phyloP scores from a whole-genome alignment of 768 basidiomycete species.

The Tephrocybe rancida region DNA sequence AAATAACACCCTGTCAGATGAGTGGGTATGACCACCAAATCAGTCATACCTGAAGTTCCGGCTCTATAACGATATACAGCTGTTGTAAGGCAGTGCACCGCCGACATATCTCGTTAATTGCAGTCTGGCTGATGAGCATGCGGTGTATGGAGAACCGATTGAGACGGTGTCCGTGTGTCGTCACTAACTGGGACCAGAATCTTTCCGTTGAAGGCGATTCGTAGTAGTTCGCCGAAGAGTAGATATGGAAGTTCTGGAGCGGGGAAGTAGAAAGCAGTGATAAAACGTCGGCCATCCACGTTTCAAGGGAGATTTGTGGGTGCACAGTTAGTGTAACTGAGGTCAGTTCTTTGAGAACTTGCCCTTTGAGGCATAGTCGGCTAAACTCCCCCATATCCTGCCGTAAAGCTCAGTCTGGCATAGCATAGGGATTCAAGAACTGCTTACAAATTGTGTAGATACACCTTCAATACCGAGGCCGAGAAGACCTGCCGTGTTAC shows the following conservation, averaged over 20 bases:
- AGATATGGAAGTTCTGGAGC: conserved; percentile 64
- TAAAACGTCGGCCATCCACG: conserved; percentile 41
- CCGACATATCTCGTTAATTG: conserved; percentile 55
- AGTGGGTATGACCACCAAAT: background rate
- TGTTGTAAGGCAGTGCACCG: conserved; percentile 58
- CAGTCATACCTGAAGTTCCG: conserved; percentile 43
- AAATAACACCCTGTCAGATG: background rate
- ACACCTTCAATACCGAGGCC: conserved; percentile 65
- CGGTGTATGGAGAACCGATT: conserved; percentile 64
- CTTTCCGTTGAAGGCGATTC: conserved; percentile 41
- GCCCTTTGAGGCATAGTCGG: conserved; percentile 31
- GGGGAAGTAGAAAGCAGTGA: conserved; percentile 29
- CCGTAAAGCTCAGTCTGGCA: background rate
- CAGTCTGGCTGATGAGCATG: conserved; percentile 53
- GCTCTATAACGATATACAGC: conserved; percentile 62
- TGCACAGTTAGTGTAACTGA: conserved; percentile 62
- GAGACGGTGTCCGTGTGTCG: conserved; percentile 52
- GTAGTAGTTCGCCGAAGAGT: conserved; percentile 46
- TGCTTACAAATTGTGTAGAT: conserved; percentile 61
- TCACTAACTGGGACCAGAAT: conserved; percentile 55
- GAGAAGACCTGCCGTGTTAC: conserved; percentile 47
- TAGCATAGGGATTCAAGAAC: conserved; percentile 6
- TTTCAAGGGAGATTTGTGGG: conserved; percentile 31
- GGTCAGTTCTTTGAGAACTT: conserved; percentile 44
- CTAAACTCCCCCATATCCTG: conserved; percentile 60